These are phyloP conservation scores for Chalciporus pseudorubinellus DNA, from an alignment of 768 basidiomycete genomes.

Conservation along the genomic window DNA sequence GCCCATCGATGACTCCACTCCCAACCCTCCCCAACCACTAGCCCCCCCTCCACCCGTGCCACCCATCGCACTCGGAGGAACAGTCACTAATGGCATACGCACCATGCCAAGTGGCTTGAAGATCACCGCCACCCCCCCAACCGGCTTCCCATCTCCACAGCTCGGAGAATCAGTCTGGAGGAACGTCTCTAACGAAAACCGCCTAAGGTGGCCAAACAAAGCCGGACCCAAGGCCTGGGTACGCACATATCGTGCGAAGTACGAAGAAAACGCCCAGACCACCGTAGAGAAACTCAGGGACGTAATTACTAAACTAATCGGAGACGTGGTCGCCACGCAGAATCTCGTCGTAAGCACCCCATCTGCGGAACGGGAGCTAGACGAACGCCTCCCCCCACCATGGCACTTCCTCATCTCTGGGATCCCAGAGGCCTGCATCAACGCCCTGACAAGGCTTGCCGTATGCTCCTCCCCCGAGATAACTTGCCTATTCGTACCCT, in stretches of 20 bases:
- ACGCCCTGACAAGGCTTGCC: neutral
- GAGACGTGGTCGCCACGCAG: neutral
- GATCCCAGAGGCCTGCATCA: neutral
- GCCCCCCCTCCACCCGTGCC: too few relatives aligned
- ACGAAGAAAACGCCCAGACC: neutral
- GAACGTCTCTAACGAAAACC: neutral
- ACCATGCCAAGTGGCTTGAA: neutral
- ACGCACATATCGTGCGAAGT: neutral
- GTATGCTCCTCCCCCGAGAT: neutral
- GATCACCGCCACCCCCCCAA: neutral
- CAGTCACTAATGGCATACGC: neutral
- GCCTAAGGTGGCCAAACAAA: neutral
- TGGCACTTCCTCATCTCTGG: slow-evolving; percentile 1
- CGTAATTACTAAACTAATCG: neutral
- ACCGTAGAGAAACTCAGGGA: neutral
- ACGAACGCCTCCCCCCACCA: neutral
- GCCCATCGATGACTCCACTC: too few relatives aligned
- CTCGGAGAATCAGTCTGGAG: neutral
- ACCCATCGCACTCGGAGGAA: too few relatives aligned
- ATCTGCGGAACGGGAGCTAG: neutral
- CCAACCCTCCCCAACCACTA: too few relatives aligned
- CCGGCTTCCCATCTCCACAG: neutral
- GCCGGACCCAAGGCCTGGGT: slow-evolving; percentile 1
- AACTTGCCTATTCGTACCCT: neutral
- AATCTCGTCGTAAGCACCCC: neutral